These are phyloP conservation scores for Pichia heedii DNA, from an alignment of 805 yeast genomes.

Conservation along the genomic window DNA sequence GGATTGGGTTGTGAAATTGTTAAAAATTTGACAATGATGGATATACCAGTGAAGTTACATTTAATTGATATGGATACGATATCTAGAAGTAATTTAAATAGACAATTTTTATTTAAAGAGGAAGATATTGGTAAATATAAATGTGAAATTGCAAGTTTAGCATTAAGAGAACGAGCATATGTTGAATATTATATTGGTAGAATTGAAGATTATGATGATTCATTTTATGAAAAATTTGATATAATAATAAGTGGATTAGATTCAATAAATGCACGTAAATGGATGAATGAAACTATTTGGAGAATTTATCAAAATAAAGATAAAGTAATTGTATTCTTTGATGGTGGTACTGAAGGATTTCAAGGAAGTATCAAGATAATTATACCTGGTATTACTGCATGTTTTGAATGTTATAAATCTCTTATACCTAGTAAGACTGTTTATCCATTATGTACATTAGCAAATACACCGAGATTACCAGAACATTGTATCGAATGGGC, in stretches of 20 bases:
- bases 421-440: constrained; percentile 57
- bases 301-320: constrained; percentile 46
- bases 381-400: constrained; percentile 75
- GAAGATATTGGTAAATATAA: constrained; percentile 58
- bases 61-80: constrained; percentile 80
- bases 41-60: constrained; percentile 48
- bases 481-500: constrained; percentile 96
- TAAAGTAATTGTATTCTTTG: constrained; percentile 61
- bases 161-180: constrained; percentile 34
- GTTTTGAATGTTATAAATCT: constrained; percentile 86
- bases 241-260: constrained; percentile 83
- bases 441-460: constrained; percentile 88
- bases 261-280: constrained; percentile 80
- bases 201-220: constrained; percentile 54
- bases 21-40: constrained; percentile 62
- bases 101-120: constrained; percentile 63
- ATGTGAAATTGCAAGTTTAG: constrained; percentile 55
- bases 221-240: constrained; percentile 59
- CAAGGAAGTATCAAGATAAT: constrained; percentile 86
- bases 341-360: constrained; percentile 95
- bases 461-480: constrained; percentile 87
- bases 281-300: constrained; percentile 70
- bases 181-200: constrained; percentile 53
- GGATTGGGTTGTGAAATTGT: constrained; percentile 78
- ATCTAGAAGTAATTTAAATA: constrained; percentile 64